These are phyloP conservation scores for Alternaria sp. DNA, from an alignment of 2,329 filamentous ascomycete species.

Conservation along the genomic window DNA sequence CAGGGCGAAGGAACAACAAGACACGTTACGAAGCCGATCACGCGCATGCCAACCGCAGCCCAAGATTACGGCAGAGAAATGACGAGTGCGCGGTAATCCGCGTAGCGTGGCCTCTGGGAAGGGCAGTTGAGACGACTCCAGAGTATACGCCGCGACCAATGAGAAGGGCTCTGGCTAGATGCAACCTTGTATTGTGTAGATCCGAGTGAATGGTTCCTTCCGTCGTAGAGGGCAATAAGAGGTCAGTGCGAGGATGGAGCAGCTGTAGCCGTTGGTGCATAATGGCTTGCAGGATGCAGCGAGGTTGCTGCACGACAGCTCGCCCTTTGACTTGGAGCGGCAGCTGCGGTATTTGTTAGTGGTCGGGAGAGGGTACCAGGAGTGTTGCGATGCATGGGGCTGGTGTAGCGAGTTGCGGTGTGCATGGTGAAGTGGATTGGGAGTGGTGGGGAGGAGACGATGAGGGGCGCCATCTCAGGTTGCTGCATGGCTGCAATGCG, in stretches of 20 bases:
- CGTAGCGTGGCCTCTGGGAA: background rate
- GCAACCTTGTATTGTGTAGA: background rate
- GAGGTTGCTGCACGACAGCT: constrained; percentile 2
- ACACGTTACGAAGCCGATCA: background rate
- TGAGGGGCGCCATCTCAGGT: constrained; percentile 8
- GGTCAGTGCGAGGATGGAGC: constrained; percentile 16
- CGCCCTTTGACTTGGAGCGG: background rate
- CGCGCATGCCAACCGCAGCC: background rate
- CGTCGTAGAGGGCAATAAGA: constrained; percentile 3
- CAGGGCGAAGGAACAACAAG: background rate
- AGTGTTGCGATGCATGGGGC: background rate
- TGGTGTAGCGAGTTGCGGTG: constrained; percentile 22
- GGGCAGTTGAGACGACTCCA: background rate
- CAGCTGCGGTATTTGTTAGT: constrained; percentile 13
- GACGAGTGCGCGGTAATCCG: background rate
- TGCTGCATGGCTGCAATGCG: constrained; percentile 14
- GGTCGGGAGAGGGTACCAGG: constrained; percentile 1
- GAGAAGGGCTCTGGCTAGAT: background rate
- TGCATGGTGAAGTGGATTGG: constrained; percentile 20
- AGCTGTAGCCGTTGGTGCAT: constrained; percentile 17
- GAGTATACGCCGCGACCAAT: background rate
- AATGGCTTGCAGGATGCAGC: constrained; percentile 4
- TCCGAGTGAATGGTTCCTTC: constrained; percentile 15
- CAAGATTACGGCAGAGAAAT: background rate
- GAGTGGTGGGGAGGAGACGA: constrained; percentile 9